Evolutionary conservation across 2,329 filamentous ascomycete genomes (phyloP).

Genomic region (Sporothrix phasma): DNA sequence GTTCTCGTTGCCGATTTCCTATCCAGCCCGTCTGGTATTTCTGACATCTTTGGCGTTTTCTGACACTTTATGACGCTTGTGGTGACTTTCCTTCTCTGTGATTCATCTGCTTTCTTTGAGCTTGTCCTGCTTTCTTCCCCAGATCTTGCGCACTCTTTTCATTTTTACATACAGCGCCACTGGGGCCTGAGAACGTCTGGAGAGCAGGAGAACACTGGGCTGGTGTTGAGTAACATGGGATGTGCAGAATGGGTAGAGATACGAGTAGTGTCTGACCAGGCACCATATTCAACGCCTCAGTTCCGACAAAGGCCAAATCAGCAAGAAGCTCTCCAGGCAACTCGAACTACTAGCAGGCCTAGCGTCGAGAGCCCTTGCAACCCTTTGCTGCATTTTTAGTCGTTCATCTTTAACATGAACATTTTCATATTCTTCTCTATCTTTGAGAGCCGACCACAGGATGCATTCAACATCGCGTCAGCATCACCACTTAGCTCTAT

Average conservation of each 20-base stretch:
- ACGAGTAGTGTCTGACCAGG: background rate
- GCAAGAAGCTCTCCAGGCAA: background rate
- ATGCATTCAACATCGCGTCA: background rate
- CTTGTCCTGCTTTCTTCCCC: background rate
- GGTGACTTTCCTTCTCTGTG: no score
- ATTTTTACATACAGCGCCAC: background rate
- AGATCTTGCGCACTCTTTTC: background rate
- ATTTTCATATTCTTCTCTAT: no score
- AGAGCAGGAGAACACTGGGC: background rate
- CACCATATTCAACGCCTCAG: background rate
- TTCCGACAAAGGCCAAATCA: background rate
- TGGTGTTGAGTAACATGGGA: background rate
- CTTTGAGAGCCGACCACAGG: background rate
- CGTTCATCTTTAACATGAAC: no score
- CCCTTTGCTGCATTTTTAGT: background rate
- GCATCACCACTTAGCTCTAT: no score
- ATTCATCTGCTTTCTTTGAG: no score
- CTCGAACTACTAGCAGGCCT: background rate
- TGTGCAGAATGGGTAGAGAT: background rate
- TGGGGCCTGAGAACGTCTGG: background rate
- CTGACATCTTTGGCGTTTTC: no score
- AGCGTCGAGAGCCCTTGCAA: background rate
- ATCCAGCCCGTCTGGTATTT: no score
- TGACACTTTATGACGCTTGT: no score
- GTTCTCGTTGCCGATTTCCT: no score